phyloP scores from a whole-genome alignment of 176 grass and related monocot species.

The Avena sativa region DNA sequence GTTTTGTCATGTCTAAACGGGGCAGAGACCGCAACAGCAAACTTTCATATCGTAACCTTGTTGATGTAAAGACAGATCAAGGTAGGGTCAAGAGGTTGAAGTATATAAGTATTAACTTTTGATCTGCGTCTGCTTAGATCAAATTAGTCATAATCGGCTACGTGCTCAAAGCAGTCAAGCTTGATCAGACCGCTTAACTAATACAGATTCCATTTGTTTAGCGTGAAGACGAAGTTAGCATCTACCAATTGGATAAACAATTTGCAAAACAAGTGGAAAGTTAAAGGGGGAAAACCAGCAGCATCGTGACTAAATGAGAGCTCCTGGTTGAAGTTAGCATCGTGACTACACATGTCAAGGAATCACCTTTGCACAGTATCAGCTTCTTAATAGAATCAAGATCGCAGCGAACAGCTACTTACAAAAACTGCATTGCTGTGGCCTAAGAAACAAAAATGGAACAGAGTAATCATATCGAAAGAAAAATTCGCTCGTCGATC shows the following conservation, averaged over 20 bases:
- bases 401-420: constrained; percentile 53
- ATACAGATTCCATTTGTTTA: constrained; percentile 5
- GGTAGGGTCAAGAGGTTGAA: too few relatives aligned
- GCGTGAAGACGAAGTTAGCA: constrained; percentile 45
- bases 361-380: constrained; percentile 53
- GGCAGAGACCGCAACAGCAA: too few relatives aligned
- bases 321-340: too few relatives aligned
- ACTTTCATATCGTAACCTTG: background rate
- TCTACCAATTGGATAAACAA: constrained; percentile 18
- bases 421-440: constrained; percentile 44
- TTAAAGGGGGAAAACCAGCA: background rate
- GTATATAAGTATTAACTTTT: background rate
- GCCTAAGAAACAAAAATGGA: constrained; percentile 36
- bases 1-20: too few relatives aligned
- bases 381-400: constrained; percentile 33
- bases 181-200: constrained; percentile 5
- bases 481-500: constrained; percentile 16
- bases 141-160: background rate
- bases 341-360: constrained; percentile 38
- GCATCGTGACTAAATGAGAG: background rate
- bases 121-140: background rate
- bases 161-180: background rate
- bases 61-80: background rate
- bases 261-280: constrained; percentile 30
- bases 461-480: background rate